Conservation (phyloP, 1,284 basidiomycete species). For the Cutaneotrichosporon sp. region DNA sequence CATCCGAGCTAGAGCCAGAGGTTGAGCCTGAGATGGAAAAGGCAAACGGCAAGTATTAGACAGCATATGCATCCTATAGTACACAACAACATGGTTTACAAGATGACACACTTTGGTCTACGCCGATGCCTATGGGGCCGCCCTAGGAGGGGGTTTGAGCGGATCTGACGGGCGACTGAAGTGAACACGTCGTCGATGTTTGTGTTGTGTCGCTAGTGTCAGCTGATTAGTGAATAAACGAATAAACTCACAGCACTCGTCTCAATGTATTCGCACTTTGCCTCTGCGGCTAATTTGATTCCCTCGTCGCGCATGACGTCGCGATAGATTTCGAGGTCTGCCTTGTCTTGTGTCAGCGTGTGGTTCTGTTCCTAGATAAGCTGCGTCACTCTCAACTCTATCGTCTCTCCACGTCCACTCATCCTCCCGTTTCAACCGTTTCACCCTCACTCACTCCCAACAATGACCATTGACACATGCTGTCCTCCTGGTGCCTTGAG, state of each 20-base stretch:
- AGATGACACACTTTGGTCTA: conserved; percentile 31
- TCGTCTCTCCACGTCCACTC: no score
- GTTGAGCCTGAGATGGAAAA: conserved; percentile 7
- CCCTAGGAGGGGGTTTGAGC: conserved; percentile 12
- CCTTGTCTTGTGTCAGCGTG: conserved; percentile 34
- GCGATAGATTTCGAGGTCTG: conserved; percentile 38
- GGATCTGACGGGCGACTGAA: conserved; percentile 34
- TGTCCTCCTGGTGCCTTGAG: conserved; percentile 30
- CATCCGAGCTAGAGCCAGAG: background rate
- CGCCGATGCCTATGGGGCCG: conserved; percentile 7
- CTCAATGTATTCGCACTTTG: conserved; percentile 38
- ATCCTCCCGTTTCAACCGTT: no score
- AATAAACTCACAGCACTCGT: conserved; percentile 39
- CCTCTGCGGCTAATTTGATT: conserved; percentile 26
- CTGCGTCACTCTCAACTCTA: no score
- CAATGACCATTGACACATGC: conserved; percentile 38
- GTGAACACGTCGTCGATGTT: conserved; percentile 32
- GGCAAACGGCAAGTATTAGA: conserved; percentile 7
- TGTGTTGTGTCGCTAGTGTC: conserved; percentile 25
- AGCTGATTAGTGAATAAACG: conserved; percentile 15
- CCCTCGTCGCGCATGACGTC: conserved; percentile 30
- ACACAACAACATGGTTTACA: conserved; percentile 15
- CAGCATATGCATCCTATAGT: background rate
- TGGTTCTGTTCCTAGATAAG: background rate
- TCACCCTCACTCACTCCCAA: conserved; percentile 38